Percentiles rank a stretch among this genome's conserved stretches.
Evolutionary conservation across 495 filamentous ascomycete species (phyloP).

Genomic region (Xylaria scruposa): DNA sequence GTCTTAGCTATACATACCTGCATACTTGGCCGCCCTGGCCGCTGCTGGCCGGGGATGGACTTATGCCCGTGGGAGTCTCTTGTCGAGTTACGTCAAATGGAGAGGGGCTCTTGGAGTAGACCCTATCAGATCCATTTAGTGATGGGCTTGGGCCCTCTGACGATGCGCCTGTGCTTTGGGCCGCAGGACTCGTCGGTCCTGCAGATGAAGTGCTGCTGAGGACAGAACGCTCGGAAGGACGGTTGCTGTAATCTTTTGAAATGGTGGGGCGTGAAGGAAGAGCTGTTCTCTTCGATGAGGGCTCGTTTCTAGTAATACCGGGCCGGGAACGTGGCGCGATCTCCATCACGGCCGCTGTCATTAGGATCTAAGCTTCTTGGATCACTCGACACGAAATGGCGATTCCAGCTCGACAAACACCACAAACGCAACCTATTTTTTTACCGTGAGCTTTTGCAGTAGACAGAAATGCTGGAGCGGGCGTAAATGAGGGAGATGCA

Average conservation of each 20-base stretch:
- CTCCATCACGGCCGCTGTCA: constrained; percentile 36
- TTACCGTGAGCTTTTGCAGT: constrained; percentile 4
- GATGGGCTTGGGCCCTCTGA: constrained; percentile 40
- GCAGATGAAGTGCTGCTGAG: constrained; percentile 33
- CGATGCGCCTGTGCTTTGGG: constrained; percentile 36
- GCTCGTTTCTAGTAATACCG: constrained; percentile 33
- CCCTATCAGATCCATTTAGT: constrained; percentile 39
- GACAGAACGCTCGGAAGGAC: constrained; percentile 35
- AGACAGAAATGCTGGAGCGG: background rate
- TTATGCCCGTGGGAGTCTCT: constrained; percentile 31
- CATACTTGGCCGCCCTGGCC: constrained; percentile 58
- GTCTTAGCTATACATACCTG: constrained; percentile 49
- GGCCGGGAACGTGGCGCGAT: constrained; percentile 32
- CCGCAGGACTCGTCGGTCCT: constrained; percentile 38
- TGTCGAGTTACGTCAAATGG: constrained; percentile 38
- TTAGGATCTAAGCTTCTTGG: background rate
- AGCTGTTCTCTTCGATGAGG: constrained; percentile 36
- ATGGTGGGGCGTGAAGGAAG: constrained; percentile 39
- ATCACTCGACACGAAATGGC: constrained; percentile 4
- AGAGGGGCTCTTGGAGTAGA: constrained; percentile 42
- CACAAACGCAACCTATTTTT: constrained; percentile 2
- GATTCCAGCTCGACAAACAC: background rate
- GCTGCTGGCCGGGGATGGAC: constrained; percentile 30
- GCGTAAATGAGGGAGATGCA: background rate
- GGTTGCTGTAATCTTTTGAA: constrained; percentile 36